These are phyloP conservation scores for Leccinum subspadiceum DNA, from an alignment of 1,284 basidiomycete species.

Conservation along the genomic window DNA sequence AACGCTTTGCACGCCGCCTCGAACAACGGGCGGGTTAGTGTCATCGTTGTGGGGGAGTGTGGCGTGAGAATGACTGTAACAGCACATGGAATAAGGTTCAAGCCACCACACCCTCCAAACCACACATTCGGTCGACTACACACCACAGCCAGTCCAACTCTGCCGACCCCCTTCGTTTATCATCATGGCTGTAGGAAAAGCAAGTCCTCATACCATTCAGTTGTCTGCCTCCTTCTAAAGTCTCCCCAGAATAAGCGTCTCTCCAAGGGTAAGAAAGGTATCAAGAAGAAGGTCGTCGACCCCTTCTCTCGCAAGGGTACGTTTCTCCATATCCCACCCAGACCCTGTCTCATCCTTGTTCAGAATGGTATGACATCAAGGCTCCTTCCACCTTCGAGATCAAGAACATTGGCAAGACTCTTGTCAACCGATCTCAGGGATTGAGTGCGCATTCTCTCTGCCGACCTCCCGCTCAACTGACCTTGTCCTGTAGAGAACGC, in stretches of 20 bases:
- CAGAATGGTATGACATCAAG: slow-evolving; percentile 99
- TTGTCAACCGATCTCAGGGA: slow-evolving; percentile 98
- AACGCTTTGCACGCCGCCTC: slow-evolving; percentile 59
- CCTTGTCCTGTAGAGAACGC: slow-evolving; percentile 76
- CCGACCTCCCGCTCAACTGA: slow-evolving; percentile 15
- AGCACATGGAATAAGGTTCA: slow-evolving; percentile 44
- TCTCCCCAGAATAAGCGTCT: slow-evolving; percentile 85
- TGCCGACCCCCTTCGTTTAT: slow-evolving; percentile 43
- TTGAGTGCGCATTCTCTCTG: slow-evolving; percentile 68
- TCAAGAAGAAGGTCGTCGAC: slow-evolving; percentile 99
- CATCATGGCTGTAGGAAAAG: slow-evolving; percentile 93
- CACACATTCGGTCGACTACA: slow-evolving; percentile 27
- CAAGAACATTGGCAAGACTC: slow-evolving; percentile 97
- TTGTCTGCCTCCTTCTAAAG: slow-evolving; percentile 8
- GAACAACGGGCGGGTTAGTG: slow-evolving; percentile 52
- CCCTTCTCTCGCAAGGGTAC: slow-evolving; percentile 98
- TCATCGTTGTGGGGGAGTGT: slow-evolving; percentile 30
- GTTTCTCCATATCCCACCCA: slow-evolving; percentile 16
- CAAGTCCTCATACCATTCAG: slow-evolving; percentile 30
- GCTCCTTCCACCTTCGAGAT: slow-evolving; percentile 98
- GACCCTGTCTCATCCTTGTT: slow-evolving; percentile 3
- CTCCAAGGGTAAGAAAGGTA: slow-evolving; percentile 99
- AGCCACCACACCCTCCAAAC: slow-evolving; percentile 36
- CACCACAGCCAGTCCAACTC: slow-evolving; percentile 50
- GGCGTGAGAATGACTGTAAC: slow-evolving; percentile 51